Evolutionary conservation across 345 rosid species (phyloP), one percentile per base, ranked within the genome.

Genomic region (Abelmoschus esculentus): DNA sequence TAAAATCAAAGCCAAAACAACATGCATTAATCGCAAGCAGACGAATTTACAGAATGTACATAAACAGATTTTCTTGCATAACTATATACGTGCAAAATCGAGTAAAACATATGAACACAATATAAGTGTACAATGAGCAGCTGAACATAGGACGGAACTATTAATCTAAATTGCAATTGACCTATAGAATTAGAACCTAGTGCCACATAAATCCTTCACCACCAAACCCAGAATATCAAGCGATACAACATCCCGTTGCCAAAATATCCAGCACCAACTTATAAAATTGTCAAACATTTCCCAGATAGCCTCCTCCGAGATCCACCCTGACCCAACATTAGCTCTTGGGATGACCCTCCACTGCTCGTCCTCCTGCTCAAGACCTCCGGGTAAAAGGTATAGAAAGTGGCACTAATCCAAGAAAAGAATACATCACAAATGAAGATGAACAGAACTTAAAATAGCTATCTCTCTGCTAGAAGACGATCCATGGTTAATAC

Each of bases 381-480:
- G 78, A 80, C 80, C 76, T 79, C 76, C 62, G 56, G 67, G 74
- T 49, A 65, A 77, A 81, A 74, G 79, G 57, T 49, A 82, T 78
- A 75, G 77, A 40, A 60, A 71, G 76, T 71, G 77, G 73, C 69
- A 83, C 76, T 83, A 78, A 77, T 77, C 77, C 73, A 70, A 86
- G 89, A 86, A 81, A 84, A 79, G 84, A 84, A 58, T 63, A 77
- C 61, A 76, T 65, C 76, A 67, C 61, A 74, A 69, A 75, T 69
- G 74, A 74, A 82, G 81, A 82, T 70, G 77, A 70, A 57, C 58
- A 49, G 34, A 72, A 78, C 75, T 67, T 75, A 81, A 79, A 55
- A 85, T 75, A 73, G 76, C 70, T 74, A 77, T 75, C 83, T 80
- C 90, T 85, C 93, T 80, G 86, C 85, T 78, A 72, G 78, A 82